Conservation (phyloP, 2,329 filamentous ascomycete genomes). For the Apiospora rasikravindrae region DNA sequence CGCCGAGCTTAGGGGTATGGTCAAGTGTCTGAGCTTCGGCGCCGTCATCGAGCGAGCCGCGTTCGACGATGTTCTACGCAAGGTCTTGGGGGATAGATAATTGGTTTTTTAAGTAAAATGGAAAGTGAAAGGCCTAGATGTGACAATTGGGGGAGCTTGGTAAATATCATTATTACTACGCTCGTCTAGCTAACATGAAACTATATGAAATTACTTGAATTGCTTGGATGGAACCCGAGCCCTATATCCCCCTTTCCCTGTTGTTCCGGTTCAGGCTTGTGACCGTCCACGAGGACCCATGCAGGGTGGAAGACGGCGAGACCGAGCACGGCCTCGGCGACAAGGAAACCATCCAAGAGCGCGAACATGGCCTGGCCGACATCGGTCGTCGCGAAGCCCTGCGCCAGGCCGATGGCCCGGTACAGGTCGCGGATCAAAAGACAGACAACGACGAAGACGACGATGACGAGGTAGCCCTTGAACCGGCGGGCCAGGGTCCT, state of each 20-base stretch:
- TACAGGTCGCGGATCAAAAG: constrained; percentile 35
- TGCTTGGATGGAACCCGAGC: neutral
- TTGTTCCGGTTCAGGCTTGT: neutral
- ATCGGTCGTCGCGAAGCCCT: constrained; percentile 32
- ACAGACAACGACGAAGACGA: constrained; percentile 32
- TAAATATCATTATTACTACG: neutral
- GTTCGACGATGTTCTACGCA: constrained; percentile 52
- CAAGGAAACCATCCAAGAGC: constrained; percentile 37
- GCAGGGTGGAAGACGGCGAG: constrained; percentile 38
- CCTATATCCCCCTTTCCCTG: neutral
- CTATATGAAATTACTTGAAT: constrained; percentile 2
- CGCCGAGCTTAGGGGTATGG: constrained; percentile 48
- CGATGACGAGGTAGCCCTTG: constrained; percentile 33
- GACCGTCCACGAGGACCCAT: constrained; percentile 18
- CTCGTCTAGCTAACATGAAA: neutral
- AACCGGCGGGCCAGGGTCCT: constrained; percentile 33
- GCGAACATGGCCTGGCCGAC: constrained; percentile 36
- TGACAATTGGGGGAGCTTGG: neutral
- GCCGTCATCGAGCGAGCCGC: constrained; percentile 51
- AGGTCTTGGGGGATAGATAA: constrained; percentile 42
- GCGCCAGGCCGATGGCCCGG: constrained; percentile 33
- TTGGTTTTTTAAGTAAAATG: neutral
- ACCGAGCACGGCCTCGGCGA: constrained; percentile 35
- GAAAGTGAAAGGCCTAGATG: too few relatives aligned
- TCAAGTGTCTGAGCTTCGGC: constrained; percentile 54